Percentiles rank a stretch among this genome's conserved stretches.
These are phyloP conservation scores for Dioscorea alata DNA, from an alignment of 106 monocot species.

Conservation along the genomic window DNA sequence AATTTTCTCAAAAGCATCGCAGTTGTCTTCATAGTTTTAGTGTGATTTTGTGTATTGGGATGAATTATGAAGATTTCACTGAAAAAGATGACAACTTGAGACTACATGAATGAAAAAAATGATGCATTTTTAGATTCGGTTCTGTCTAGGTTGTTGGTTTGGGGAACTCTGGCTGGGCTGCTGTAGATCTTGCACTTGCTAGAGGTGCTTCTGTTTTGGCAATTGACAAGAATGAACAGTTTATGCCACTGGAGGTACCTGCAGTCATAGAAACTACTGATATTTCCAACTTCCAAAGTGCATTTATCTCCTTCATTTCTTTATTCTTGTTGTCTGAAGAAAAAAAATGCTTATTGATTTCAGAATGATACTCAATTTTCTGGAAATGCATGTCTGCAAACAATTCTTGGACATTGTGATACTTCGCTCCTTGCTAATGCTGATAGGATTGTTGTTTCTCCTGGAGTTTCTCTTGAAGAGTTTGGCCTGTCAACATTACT, in stretches of 20 bases:
- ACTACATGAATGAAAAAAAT: neutral
- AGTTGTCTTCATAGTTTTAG: too few species aligned
- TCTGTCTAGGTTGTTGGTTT: slow-evolving; percentile 36
- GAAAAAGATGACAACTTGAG: too few species aligned
- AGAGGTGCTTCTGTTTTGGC: slow-evolving; percentile 51
- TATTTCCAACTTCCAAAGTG: neutral
- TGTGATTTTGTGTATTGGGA: too few species aligned
- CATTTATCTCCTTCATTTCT: neutral
- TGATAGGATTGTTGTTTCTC: slow-evolving; percentile 48
- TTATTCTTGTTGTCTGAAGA: neutral
- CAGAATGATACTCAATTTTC: slow-evolving; percentile 31
- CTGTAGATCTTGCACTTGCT: slow-evolving; percentile 35
- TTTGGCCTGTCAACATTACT: slow-evolving; percentile 30
- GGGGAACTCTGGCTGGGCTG: slow-evolving; percentile 41
- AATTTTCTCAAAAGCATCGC: too few species aligned
- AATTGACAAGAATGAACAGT: slow-evolving; percentile 33
- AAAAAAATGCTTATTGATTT: slow-evolving; percentile 1
- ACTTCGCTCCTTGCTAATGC: slow-evolving; percentile 9
- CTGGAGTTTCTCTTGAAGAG: slow-evolving; percentile 38
- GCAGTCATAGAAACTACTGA: neutral
- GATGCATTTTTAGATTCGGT: neutral
- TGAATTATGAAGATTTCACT: too few species aligned
- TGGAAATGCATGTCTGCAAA: slow-evolving; percentile 21
- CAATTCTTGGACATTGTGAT: slow-evolving; percentile 37
- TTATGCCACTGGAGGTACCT: slow-evolving; percentile 30